Conservation (phyloP, 163 green algal genomes). For the Chlorella variabilis region DNA sequence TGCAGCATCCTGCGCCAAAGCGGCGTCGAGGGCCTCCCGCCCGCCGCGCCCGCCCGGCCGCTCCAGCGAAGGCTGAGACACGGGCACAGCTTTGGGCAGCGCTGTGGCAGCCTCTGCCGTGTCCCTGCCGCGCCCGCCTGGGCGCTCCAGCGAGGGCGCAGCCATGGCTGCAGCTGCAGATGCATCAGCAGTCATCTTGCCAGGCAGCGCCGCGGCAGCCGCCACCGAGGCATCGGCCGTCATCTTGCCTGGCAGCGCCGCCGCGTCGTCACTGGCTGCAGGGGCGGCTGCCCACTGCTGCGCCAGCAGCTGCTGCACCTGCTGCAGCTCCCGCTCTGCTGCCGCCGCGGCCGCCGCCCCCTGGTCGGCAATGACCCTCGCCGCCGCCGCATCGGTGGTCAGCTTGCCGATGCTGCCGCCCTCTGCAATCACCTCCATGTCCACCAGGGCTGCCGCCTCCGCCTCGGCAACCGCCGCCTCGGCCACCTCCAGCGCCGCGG, state of each 20-base stretch:
- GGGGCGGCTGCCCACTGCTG: too few species aligned
- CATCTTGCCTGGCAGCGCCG: background rate
- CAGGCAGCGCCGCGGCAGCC: too few species aligned
- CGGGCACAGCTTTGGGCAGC: background rate
- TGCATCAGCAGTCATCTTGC: background rate
- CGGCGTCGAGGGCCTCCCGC: too few species aligned
- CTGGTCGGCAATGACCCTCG: background rate
- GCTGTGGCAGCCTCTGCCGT: background rate
- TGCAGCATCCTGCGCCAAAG: too few species aligned
- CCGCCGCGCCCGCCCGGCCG: background rate
- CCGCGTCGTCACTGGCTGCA: too few species aligned
- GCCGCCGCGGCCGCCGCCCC: background rate
- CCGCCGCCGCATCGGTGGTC: slow-evolving; percentile 2
- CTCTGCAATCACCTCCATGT: slow-evolving; percentile 7
- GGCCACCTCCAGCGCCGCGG: background rate
- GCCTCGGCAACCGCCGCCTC: background rate
- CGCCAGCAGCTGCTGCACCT: background rate
- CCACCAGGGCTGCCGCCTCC: background rate
- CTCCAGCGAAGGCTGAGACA: background rate
- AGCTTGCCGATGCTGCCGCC: slow-evolving; percentile 8
- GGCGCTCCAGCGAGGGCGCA: too few species aligned
- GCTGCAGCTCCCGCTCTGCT: background rate
- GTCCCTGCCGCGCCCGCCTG: background rate
- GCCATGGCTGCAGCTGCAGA: background rate
- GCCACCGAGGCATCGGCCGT: background rate